Base-by-base conservation (phyloP, 2,329 filamentous ascomycete species). In the Cryoendolithus antarcticus region DNA sequence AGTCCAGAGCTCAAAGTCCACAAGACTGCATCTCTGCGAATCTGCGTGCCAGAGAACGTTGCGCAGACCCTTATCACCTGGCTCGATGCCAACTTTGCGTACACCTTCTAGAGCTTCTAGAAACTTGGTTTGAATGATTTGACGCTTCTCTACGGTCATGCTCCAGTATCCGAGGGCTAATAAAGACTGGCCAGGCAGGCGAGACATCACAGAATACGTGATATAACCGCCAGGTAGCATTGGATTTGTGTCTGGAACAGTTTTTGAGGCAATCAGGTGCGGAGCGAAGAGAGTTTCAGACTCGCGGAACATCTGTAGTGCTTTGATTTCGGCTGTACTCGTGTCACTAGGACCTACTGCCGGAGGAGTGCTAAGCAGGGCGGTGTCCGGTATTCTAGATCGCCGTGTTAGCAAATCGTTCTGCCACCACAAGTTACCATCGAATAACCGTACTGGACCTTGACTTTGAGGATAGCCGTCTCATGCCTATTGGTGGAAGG, bases 401-500 rank as follows among this genome's bases (percentile, higher is more conserved):
- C n/a, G n/a, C n/a, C n/a, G n/a, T n/a, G n/a, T n/a, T n/a, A n/a
- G n/a, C n/a, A n/a, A n/a, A n/a, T n/a, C n/a, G n/a, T n/a, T n/a
- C n/a, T n/a, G n/a, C n/a, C n/a, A n/a, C n/a, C n/a, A n/a, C n/a
- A n/a, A n/a, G n/a, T n/a, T n/a, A n/a, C n/a, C n/a, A n/a, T n/a
- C n/a, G n/a, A n/a, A n/a, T n/a, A n/a, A n/a, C n/a, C n/a, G n/a
- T n/a, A n/a, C 48, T 56, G 54, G 8, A 55, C 44, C 41, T 57
- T 56, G 37, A 54, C 43, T 42, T 57, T 56, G 15, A 57, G 38
- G n/a, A 57, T 44, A 34, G n/a, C n/a, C n/a, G n/a, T n/a, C n/a
- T n/a, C n/a, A n/a, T n/a, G n/a, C n/a, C n/a, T n/a, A n/a, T n/a
- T n/a, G n/a, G n/a, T n/a, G n/a, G n/a, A n/a, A n/a, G n/a, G n/a